phyloP scores from a whole-genome alignment of 345 rosid species.

The Pelargonium nanum region DNA sequence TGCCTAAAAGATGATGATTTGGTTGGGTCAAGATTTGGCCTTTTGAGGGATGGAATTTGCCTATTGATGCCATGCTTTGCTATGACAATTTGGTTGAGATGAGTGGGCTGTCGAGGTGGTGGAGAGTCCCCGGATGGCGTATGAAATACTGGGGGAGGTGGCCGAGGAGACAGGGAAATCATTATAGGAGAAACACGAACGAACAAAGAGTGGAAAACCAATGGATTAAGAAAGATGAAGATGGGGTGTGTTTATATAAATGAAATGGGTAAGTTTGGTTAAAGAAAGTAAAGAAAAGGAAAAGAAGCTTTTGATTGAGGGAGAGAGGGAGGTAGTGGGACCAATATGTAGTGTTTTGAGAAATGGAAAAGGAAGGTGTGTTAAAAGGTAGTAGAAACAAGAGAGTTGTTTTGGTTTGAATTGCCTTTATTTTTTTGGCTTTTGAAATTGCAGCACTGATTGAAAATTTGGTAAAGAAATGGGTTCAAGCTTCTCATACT shows the following conservation, averaged over 20 bases:
- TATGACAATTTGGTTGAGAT: conserved; percentile 28
- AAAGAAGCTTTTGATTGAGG: conserved; percentile 32
- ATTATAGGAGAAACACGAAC: too few relatives aligned
- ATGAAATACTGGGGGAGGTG: conserved; percentile 9
- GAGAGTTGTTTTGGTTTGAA: neutral
- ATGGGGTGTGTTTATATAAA: conserved; percentile 21
- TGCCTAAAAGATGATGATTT: conserved; percentile 22
- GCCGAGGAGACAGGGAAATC: neutral
- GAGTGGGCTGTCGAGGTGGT: conserved; percentile 27
- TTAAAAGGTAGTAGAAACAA: neutral
- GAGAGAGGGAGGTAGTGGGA: conserved; percentile 27
- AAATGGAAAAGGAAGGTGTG: conserved; percentile 22
- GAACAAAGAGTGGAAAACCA: conserved; percentile 18
- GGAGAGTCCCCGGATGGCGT: conserved; percentile 11
- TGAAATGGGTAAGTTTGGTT: conserved; percentile 22
- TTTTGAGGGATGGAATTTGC: conserved; percentile 13
- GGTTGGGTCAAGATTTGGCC: conserved; percentile 7
- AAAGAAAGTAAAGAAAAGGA: conserved; percentile 16
- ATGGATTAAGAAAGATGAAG: conserved; percentile 14
- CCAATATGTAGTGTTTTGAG: conserved; percentile 29
- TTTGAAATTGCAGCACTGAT: neutral
- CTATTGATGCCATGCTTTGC: conserved; percentile 29
- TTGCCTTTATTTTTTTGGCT: neutral
- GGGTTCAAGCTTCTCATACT: neutral
- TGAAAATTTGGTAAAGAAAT: neutral